Evolutionary conservation across 2,329 filamentous ascomycete species (phyloP).

Genomic region (Colletotrichum cuscutae): DNA sequence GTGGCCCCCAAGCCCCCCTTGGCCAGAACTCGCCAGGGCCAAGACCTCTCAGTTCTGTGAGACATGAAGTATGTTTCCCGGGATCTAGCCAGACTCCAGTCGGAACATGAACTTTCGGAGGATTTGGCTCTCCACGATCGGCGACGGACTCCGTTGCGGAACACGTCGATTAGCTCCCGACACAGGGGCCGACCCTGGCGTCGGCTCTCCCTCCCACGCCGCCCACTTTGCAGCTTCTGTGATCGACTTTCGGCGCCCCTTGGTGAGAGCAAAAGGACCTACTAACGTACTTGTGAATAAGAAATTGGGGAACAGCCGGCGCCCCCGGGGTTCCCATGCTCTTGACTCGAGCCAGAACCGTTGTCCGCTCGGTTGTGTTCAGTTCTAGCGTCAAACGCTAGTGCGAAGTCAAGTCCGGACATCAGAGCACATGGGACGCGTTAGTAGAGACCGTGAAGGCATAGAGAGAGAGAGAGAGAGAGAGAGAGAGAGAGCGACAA

Average conservation of each 20-base stretch:
- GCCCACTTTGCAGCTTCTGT: background rate
- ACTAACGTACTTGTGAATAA: background rate
- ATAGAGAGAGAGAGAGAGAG: too few species aligned
- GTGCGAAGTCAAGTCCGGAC: slow-evolving; percentile 29
- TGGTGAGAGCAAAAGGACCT: background rate
- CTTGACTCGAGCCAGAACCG: slow-evolving; percentile 12
- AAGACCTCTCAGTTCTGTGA: slow-evolving; percentile 15
- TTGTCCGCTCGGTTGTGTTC: slow-evolving; percentile 19
- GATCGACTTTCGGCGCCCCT: background rate
- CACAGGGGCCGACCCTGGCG: slow-evolving; percentile 18
- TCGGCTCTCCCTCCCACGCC: slow-evolving; percentile 2
- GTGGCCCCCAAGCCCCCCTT: background rate
- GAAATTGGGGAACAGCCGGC: background rate
- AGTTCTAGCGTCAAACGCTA: slow-evolving; percentile 34
- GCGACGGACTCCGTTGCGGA: slow-evolving; percentile 29
- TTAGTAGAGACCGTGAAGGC: background rate
- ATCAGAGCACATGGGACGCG: slow-evolving; percentile 20
- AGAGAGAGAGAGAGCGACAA: background rate
- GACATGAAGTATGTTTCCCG: slow-evolving; percentile 7
- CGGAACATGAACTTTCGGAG: slow-evolving; percentile 19
- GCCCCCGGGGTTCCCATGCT: slow-evolving; percentile 18
- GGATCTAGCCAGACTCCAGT: slow-evolving; percentile 1
- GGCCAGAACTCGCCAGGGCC: background rate
- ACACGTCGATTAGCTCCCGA: slow-evolving; percentile 29
- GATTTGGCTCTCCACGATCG: slow-evolving; percentile 26